phyloP scores from a whole-genome alignment of 371 early-diverging fungal species.

The Umbelopsis sp. region DNA sequence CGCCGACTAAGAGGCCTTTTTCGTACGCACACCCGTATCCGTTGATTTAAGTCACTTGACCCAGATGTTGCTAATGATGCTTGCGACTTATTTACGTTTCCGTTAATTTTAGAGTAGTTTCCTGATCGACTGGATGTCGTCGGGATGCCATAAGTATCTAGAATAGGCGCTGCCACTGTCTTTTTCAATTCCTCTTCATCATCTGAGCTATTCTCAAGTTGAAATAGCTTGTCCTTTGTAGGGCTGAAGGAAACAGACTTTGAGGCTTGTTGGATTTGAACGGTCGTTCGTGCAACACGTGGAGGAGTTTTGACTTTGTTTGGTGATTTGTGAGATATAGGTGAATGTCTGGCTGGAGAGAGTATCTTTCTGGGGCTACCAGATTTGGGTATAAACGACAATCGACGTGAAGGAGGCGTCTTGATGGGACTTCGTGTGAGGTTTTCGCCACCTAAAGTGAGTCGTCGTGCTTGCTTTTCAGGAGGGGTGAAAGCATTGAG shows the following conservation, averaged over 20 bases:
- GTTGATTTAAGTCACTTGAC: constrained; percentile 59
- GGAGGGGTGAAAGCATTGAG: background rate
- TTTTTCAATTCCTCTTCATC: background rate
- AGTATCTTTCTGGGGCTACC: constrained; percentile 12
- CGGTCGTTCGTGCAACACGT: background rate
- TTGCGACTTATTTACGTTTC: background rate
- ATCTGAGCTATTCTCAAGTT: background rate
- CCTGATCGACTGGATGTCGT: background rate
- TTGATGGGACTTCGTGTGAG: constrained; percentile 1
- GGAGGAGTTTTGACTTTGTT: constrained; percentile 20
- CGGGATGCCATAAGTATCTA: constrained; percentile 53
- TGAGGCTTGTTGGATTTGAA: background rate
- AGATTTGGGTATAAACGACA: constrained; percentile 17
- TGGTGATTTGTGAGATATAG: constrained; percentile 10
- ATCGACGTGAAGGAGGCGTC: constrained; percentile 3
- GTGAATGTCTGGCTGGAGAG: background rate
- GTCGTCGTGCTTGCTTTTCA: constrained; percentile 14
- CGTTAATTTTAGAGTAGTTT: background rate
- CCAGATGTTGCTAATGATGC: background rate
- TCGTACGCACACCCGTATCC: constrained; percentile 96
- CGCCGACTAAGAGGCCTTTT: constrained; percentile 92
- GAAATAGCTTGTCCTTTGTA: background rate
- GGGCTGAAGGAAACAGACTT: constrained; percentile 15
- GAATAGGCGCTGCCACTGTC: constrained; percentile 32
- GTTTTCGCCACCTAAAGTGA: constrained; percentile 4